phyloP scores from a whole-genome alignment of 768 basidiomycete species.

The Pleurotus platypus region DNA sequence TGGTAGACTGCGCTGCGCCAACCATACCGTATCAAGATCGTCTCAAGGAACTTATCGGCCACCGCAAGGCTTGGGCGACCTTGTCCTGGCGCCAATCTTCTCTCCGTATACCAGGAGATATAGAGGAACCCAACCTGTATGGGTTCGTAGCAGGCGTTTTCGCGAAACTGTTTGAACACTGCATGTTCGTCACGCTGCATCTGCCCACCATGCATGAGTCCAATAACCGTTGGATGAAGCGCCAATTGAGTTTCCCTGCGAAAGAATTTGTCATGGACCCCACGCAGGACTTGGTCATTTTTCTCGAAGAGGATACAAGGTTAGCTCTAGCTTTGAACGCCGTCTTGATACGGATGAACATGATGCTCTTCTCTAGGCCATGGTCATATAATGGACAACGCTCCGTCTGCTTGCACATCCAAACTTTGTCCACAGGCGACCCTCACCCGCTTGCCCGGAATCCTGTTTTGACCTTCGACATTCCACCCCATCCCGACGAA shows the following conservation, averaged over 20 bases:
- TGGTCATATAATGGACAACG: conserved; percentile 8
- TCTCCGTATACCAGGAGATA: conserved; percentile 12
- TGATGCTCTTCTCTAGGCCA: conserved; percentile 6
- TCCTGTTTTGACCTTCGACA: conserved; percentile 22
- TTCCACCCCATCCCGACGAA: conserved; percentile 11
- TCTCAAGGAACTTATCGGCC: conserved; percentile 15
- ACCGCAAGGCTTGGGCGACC: conserved; percentile 20
- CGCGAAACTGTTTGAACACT: conserved; percentile 32
- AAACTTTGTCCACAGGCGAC: conserved; percentile 37
- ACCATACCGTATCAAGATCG: conserved; percentile 15
- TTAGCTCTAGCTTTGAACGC: conserved; percentile 8
- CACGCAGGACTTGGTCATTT: conserved; percentile 53
- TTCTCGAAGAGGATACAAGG: conserved; percentile 27
- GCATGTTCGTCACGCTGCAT: conserved; percentile 17
- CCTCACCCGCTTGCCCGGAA: conserved; percentile 38
- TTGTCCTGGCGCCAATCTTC: conserved; percentile 16
- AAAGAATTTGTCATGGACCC: conserved; percentile 68
- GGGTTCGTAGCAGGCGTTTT: conserved; percentile 61
- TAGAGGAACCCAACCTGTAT: conserved; percentile 35
- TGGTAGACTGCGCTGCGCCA: conserved; percentile 19
- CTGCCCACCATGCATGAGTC: conserved; percentile 20
- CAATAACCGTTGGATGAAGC: conserved; percentile 18
- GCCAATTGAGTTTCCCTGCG: conserved; percentile 35
- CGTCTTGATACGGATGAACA: background rate
- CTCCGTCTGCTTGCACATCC: conserved; percentile 31